Percentiles rank a stretch among this genome's conserved stretches.
These are phyloP conservation scores for Skeletonema menzelii DNA, from an alignment of 108 stramenopile species.

Conservation along the genomic window DNA sequence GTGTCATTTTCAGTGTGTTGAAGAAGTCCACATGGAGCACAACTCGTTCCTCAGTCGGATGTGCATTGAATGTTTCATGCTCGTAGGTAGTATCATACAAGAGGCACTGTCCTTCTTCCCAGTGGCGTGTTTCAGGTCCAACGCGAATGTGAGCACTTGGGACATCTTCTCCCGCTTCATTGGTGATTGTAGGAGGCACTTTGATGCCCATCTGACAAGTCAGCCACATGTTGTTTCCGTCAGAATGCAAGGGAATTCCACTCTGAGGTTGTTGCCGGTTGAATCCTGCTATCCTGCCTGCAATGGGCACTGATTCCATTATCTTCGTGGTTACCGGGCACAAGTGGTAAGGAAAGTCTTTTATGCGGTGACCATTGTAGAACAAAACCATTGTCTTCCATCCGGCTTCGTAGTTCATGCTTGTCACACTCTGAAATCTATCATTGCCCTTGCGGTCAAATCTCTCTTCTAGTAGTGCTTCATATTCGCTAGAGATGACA, in stretches of 20 bases:
- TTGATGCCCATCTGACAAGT: constrained; percentile 85
- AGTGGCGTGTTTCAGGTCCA: constrained; percentile 70
- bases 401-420: constrained; percentile 79
- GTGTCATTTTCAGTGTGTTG: constrained; percentile 79
- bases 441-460: constrained; percentile 50
- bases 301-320: constrained; percentile 78
- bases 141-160: constrained; percentile 71
- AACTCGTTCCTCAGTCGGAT: constrained; percentile 72
- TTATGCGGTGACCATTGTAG: constrained; percentile 85
- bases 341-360: constrained; percentile 86
- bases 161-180: constrained; percentile 22
- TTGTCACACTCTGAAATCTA: constrained; percentile 83
- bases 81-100: constrained; percentile 89
- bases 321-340: constrained; percentile 79
- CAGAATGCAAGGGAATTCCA: constrained; percentile 81
- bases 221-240: constrained; percentile 93
- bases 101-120: constrained; percentile 70
- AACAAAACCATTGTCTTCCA: constrained; percentile 87
- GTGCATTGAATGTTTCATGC: constrained; percentile 82
- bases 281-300: constrained; percentile 86
- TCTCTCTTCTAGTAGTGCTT: constrained; percentile 62
- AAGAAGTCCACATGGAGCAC: constrained; percentile 91
- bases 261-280: constrained; percentile 78
- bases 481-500: constrained; percentile 65
- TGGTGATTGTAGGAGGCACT: constrained; percentile 42